Percentiles rank a stretch among this genome's conserved stretches.
phyloP scores from a whole-genome alignment of 1,139 yeast species.

The Pichia sp. region DNA sequence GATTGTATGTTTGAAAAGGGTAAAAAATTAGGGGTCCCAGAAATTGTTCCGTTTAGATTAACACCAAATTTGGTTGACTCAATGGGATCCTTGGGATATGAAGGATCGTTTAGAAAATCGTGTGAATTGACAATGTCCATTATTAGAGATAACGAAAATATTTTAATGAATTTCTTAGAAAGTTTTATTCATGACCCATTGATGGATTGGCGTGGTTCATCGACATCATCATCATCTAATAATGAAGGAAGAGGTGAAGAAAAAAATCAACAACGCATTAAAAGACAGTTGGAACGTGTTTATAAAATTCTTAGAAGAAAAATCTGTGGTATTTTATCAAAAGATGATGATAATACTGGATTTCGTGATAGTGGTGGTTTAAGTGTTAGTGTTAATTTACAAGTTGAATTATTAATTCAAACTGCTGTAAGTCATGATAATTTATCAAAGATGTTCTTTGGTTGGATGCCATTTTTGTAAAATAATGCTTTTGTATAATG shows the following conservation, averaged over 20 bases:
- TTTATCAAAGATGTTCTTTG: conserved; percentile 82
- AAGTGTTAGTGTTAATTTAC: conserved; percentile 87
- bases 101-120: conserved; percentile 79
- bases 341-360: conserved; percentile 41
- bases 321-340: conserved; percentile 75
- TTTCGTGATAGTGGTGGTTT: conserved; percentile 43
- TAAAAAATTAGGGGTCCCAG: conserved; percentile 65
- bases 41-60: conserved; percentile 86
- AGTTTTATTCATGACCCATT: conserved; percentile 91
- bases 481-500: background rate
- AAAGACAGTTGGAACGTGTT: conserved; percentile 38
- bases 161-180: conserved; percentile 85
- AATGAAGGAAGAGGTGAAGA: conserved; percentile 14
- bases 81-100: conserved; percentile 83
- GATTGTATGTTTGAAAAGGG: conserved; percentile 90
- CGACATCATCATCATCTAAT: background rate
- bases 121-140: conserved; percentile 79
- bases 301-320: conserved; percentile 69
- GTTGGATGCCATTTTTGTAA: conserved; percentile 68
- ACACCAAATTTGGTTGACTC: conserved; percentile 90
- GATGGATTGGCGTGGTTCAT: conserved; percentile 50
- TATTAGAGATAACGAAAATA: conserved; percentile 75
- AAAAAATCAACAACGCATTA: conserved; percentile 37
- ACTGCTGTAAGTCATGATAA: conserved; percentile 72
- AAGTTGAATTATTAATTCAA: conserved; percentile 82